These are phyloP conservation scores for Taiozyma onychis DNA, from an alignment of 1,139 yeast species.

Conservation along the genomic window DNA sequence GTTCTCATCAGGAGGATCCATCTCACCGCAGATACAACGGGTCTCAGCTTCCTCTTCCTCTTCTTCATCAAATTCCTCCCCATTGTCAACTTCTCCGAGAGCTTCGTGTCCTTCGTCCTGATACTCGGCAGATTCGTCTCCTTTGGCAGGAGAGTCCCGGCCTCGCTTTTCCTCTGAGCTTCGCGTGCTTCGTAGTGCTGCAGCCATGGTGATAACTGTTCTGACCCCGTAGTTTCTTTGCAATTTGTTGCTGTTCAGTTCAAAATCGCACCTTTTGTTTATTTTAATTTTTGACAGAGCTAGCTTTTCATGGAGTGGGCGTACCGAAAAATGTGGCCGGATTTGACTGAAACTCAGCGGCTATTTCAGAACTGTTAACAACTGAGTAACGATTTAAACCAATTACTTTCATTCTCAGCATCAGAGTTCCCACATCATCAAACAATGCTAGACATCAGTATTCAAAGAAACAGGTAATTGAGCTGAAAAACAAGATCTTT, in stretches of 20 bases:
- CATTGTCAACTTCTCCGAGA: constrained; percentile 14
- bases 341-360: no score
- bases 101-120: constrained; percentile 8
- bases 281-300: neutral
- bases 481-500: constrained; percentile 9
- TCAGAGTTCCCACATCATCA: no score
- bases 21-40: constrained; percentile 79
- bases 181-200: constrained; percentile 18
- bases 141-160: neutral
- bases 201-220: constrained; percentile 1
- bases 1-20: constrained; percentile 45
- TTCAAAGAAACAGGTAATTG: constrained; percentile 9
- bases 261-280: neutral
- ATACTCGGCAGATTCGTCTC: neutral
- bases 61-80: constrained; percentile 16
- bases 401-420: no score
- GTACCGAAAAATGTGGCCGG: neutral
- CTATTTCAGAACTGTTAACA: no score
- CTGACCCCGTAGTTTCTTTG: neutral
- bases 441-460: no score
- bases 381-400: no score
- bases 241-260: neutral
- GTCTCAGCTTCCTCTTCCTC: constrained; percentile 56
- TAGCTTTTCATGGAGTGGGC: neutral
- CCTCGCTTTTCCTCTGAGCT: constrained; percentile 6